phyloP scores from a whole-genome alignment of 441 rosid species.

The Erodium moschatum region DNA sequence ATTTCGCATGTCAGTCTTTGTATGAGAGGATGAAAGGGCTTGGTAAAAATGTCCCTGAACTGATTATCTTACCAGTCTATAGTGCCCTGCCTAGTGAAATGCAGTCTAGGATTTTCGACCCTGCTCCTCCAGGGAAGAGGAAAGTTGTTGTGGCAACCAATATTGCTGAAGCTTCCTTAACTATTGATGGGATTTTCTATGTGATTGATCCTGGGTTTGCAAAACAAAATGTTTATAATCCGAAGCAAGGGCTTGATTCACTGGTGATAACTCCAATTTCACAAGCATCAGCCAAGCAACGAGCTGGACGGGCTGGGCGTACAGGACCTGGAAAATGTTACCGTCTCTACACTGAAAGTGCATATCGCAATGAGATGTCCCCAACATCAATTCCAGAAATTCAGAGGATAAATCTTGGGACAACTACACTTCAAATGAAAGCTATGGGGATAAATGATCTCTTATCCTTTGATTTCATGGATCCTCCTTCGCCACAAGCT shows the following conservation, averaged over 20 bases:
- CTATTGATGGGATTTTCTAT: constrained; percentile 69
- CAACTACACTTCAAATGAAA: constrained; percentile 58
- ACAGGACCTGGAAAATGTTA: constrained; percentile 93
- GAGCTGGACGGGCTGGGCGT: constrained; percentile 79
- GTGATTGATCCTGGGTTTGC: constrained; percentile 87
- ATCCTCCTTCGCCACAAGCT: constrained; percentile 82
- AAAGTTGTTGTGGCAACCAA: constrained; percentile 88
- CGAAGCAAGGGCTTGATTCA: constrained; percentile 77
- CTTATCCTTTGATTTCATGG: constrained; percentile 78
- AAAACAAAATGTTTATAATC: constrained; percentile 72
- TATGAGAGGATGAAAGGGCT: constrained; percentile 76
- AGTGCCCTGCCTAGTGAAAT: constrained; percentile 87
- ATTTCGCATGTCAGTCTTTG: constrained; percentile 76
- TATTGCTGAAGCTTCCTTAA: constrained; percentile 75
- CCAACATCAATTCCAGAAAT: constrained; percentile 74
- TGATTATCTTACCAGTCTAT: constrained; percentile 71
- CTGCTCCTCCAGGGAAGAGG: constrained; percentile 72
- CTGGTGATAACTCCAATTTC: constrained; percentile 73
- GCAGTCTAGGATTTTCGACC: constrained; percentile 80
- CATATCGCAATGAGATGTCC: constrained; percentile 80
- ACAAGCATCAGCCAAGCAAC: constrained; percentile 81
- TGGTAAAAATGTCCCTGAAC: constrained; percentile 71
- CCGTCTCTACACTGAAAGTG: constrained; percentile 77
- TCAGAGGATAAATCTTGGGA: constrained; percentile 72
- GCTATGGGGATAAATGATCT: constrained; percentile 87